phyloP scores from a whole-genome alignment of 345 rosid species.

The Pistacia vera region DNA sequence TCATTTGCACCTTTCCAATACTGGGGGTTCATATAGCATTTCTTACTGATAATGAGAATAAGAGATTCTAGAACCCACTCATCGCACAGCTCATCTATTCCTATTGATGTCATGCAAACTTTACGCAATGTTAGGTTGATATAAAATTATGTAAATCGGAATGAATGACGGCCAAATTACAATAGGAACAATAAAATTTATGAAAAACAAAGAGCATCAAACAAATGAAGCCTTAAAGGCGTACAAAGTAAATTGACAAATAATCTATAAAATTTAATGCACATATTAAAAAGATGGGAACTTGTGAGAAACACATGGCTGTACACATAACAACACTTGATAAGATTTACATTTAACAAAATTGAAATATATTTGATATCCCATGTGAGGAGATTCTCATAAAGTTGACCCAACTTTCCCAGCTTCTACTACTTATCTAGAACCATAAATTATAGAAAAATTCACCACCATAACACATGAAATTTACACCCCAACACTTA shows the following conservation, averaged over 20 bases:
- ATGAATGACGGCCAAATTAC: background rate
- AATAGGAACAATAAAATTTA: no score
- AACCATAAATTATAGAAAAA: background rate
- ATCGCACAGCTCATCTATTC: constrained; percentile 94
- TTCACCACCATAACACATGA: background rate
- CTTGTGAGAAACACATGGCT: background rate
- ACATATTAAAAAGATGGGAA: background rate
- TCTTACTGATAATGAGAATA: constrained; percentile 75
- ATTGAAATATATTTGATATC: background rate
- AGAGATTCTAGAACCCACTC: constrained; percentile 97
- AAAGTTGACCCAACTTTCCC: background rate
- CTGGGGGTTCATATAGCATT: constrained; percentile 72
- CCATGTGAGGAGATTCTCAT: background rate
- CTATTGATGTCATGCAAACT: constrained; percentile 34
- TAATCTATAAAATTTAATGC: background rate
- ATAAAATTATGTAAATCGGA: background rate
- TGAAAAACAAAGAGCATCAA: background rate
- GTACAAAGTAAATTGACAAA: constrained; percentile 1
- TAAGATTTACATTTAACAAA: background rate
- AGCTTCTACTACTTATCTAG: background rate
- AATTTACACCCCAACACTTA: background rate
- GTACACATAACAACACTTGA: background rate
- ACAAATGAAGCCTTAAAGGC: background rate
- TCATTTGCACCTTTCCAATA: constrained; percentile 69
- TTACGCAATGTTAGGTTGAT: constrained; percentile 15